Conservation (phyloP, 1,139 yeast species). For the Geotrichum carabidarum region DNA sequence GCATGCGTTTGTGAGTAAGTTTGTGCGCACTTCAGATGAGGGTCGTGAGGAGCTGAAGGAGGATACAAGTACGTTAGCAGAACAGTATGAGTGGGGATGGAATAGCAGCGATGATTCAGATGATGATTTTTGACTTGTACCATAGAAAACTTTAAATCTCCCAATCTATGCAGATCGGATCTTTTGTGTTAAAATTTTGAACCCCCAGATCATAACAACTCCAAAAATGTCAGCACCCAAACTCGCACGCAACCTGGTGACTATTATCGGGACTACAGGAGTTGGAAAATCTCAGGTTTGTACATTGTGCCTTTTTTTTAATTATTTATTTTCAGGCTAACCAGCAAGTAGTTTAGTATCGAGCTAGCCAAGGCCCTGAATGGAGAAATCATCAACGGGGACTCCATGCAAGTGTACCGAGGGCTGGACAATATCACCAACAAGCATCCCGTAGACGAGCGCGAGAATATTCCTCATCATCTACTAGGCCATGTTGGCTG, state of each 20-base stretch:
- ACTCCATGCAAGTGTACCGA: slow-evolving; percentile 90
- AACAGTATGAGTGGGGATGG: slow-evolving; percentile 57
- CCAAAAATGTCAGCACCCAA: slow-evolving; percentile 18
- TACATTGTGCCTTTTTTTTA: slow-evolving; percentile 29
- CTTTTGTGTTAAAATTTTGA: too few relatives aligned
- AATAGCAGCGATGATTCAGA: slow-evolving; percentile 41
- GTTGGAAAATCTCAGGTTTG: slow-evolving; percentile 83
- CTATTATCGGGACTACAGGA: slow-evolving; percentile 93
- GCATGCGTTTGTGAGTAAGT: slow-evolving; percentile 44
- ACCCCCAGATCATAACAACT: neutral
- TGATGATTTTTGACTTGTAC: slow-evolving; percentile 13
- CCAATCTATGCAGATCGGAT: neutral
- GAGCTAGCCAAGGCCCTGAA: slow-evolving; percentile 70
- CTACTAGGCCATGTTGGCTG: slow-evolving; percentile 78
- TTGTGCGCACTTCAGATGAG: slow-evolving; percentile 46
- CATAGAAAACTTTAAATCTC: too few relatives aligned
- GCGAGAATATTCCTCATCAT: slow-evolving; percentile 74
- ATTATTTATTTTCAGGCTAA: neutral
- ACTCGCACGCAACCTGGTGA: slow-evolving; percentile 42
- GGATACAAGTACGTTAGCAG: slow-evolving; percentile 46
- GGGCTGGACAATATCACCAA: slow-evolving; percentile 76
- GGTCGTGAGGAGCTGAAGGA: slow-evolving; percentile 65
- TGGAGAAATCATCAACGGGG: slow-evolving; percentile 93
- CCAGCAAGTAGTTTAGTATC: slow-evolving; percentile 49
- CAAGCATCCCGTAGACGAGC: slow-evolving; percentile 77